Percentiles rank a stretch among this genome's conserved stretches.
phyloP scores from a whole-genome alignment of 768 basidiomycete species.

The Wakefieldia striispora region DNA sequence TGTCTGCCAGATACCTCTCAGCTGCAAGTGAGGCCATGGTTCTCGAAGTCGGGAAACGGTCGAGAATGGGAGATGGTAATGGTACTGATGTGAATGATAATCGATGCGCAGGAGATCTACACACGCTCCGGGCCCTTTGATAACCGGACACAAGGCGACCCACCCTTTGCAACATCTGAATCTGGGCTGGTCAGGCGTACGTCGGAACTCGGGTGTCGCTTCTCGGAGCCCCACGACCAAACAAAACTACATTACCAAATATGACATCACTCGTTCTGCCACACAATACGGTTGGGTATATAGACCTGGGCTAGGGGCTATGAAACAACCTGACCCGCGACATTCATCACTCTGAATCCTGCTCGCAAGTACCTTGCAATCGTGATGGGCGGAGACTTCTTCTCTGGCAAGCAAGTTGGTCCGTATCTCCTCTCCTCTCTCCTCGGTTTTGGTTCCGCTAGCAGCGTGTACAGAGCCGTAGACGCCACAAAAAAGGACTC shows the following conservation, averaged over 20 bases:
- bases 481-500: conserved; percentile 42
- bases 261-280: too few relatives aligned
- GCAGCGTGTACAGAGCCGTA: conserved; percentile 71
- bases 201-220: conserved; percentile 10
- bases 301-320: too few relatives aligned
- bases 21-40: conserved; percentile 36
- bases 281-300: too few relatives aligned
- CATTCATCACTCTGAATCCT: too few relatives aligned
- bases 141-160: conserved; percentile 8
- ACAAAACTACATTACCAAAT: not conserved
- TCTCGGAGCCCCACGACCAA: too few relatives aligned
- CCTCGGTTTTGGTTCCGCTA: conserved; percentile 73
- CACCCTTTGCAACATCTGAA: conserved; percentile 9
- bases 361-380: too few relatives aligned
- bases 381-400: conserved; percentile 34
- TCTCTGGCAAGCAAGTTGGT: conserved; percentile 51
- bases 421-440: conserved; percentile 59
- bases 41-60: conserved; percentile 4
- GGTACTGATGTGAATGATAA: not conserved
- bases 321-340: too few relatives aligned
- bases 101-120: conserved; percentile 10
- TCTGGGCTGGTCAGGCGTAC: not conserved
- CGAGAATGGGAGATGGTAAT: not conserved
- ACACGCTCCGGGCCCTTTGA: conserved; percentile 1
- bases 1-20: conserved; percentile 75